phyloP scores from a whole-genome alignment of 176 grass and related monocot genomes.

The Raddia distichophylla region DNA sequence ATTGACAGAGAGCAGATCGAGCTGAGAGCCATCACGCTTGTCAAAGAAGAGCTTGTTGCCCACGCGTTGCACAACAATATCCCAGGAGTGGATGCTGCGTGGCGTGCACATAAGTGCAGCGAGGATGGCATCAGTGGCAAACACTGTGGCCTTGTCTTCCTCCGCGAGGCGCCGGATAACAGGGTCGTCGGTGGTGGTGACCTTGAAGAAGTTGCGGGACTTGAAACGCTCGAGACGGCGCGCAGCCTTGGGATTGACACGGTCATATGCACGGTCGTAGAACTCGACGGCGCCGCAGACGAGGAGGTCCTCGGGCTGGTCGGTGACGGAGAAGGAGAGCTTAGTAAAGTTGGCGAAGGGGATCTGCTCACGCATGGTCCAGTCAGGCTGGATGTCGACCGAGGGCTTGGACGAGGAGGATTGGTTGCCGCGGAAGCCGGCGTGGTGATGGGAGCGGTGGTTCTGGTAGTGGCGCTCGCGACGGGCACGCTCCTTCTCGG shows the following conservation, averaged over 20 bases:
- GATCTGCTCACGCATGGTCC: slow-evolving; percentile 89
- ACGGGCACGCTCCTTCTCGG: slow-evolving; percentile 78
- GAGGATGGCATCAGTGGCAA: slow-evolving; percentile 79
- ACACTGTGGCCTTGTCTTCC: slow-evolving; percentile 76
- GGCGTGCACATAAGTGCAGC: slow-evolving; percentile 80
- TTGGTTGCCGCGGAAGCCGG: slow-evolving; percentile 34
- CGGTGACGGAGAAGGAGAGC: slow-evolving; percentile 79
- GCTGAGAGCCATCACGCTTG: slow-evolving; percentile 82
- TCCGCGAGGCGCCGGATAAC: slow-evolving; percentile 82
- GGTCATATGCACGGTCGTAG: slow-evolving; percentile 72
- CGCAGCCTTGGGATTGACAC: slow-evolving; percentile 76
- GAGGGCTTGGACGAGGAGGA: slow-evolving; percentile 57
- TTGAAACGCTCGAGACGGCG: slow-evolving; percentile 83
- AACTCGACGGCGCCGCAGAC: slow-evolving; percentile 71
- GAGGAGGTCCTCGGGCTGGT: slow-evolving; percentile 78
- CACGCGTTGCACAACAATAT: slow-evolving; percentile 81
- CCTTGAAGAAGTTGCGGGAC: slow-evolving; percentile 69
- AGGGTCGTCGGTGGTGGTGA: slow-evolving; percentile 87
- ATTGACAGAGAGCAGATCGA: slow-evolving; percentile 77
- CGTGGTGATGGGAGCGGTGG: slow-evolving; percentile 51
- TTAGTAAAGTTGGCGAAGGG: slow-evolving; percentile 89
- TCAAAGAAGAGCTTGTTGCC: slow-evolving; percentile 94
- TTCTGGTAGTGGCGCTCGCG: slow-evolving; percentile 69
- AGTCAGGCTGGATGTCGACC: slow-evolving; percentile 88
- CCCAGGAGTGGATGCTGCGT: slow-evolving; percentile 71